phyloP scores from a whole-genome alignment of 73 alveolate species.

The Breviolum minutum region DNA sequence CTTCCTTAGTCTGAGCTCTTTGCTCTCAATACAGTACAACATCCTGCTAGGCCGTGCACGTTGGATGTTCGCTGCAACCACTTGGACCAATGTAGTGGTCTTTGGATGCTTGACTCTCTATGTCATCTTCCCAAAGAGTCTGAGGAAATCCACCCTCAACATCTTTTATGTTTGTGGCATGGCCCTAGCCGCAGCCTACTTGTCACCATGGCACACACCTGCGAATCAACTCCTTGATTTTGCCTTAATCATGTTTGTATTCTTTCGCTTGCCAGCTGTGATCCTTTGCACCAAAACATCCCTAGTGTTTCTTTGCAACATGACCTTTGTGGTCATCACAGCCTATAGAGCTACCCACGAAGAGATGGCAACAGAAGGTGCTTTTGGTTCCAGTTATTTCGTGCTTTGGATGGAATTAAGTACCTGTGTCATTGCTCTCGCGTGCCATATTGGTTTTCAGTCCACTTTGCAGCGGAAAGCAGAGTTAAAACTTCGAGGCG shows the following conservation, averaged over 20 bases:
- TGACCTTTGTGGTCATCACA: neutral
- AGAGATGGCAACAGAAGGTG: neutral
- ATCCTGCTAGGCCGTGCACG: conserved; percentile 12
- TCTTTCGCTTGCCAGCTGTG: conserved; percentile 21
- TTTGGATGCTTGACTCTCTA: conserved; percentile 20
- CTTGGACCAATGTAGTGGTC: conserved; percentile 28
- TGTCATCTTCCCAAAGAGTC: neutral
- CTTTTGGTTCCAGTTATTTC: neutral
- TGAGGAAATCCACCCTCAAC: neutral
- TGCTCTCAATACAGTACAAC: neutral
- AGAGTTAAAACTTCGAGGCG: neutral
- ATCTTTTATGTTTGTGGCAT: neutral
- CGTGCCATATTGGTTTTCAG: neutral
- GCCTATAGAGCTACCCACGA: neutral
- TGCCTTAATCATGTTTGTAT: neutral
- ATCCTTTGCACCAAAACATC: conserved; percentile 4
- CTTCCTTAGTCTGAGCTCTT: neutral
- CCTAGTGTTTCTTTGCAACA: neutral
- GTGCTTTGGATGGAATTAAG: conserved; percentile 8
- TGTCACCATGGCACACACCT: conserved; percentile 29
- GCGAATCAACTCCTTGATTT: neutral
- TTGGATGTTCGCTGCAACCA: neutral
- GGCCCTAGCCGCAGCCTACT: neutral
- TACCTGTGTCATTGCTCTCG: neutral
- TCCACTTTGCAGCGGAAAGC: neutral